phyloP scores from a whole-genome alignment of 1,139 yeast genomes.

The Pichia sp. region DNA sequence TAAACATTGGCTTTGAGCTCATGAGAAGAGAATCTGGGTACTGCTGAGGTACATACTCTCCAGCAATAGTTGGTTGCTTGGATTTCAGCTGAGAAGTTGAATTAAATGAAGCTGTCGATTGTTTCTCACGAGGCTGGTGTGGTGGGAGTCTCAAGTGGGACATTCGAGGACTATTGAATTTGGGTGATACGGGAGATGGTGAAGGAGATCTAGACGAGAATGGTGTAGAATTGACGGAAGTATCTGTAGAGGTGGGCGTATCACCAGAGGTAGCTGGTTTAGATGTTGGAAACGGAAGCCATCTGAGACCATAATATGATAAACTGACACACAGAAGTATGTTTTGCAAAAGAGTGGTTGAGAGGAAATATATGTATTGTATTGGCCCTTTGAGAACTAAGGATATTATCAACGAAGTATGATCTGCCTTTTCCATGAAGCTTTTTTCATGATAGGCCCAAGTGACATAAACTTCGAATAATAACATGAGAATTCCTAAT shows the following conservation, averaged over 20 bases:
- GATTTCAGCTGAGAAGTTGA: neutral
- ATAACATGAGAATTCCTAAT: slow-evolving; percentile 56
- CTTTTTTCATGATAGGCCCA: slow-evolving; percentile 89
- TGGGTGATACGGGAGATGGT: neutral
- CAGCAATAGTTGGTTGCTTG: neutral
- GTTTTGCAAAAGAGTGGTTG: slow-evolving; percentile 60
- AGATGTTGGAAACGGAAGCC: slow-evolving; percentile 11
- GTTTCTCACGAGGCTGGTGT: neutral
- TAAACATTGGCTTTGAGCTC: slow-evolving; percentile 6
- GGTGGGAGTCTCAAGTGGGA: neutral
- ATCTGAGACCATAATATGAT: slow-evolving; percentile 30
- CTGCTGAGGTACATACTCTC: neutral
- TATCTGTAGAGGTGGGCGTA: neutral
- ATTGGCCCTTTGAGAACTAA: slow-evolving; percentile 36
- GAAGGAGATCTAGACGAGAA: slow-evolving; percentile 1
- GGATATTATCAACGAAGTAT: slow-evolving; percentile 26
- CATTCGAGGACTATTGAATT: neutral
- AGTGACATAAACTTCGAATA: slow-evolving; percentile 85
- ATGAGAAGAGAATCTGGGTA: neutral
- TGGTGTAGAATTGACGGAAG: neutral
- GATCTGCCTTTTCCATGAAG: slow-evolving; percentile 23
- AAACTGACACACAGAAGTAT: slow-evolving; percentile 48
- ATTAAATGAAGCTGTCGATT: neutral
- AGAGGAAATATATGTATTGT: slow-evolving; percentile 67
- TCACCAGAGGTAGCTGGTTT: neutral